Evolutionary conservation across 441 rosid species (phyloP), one percentile per base, ranked within the genome.

Genomic region (Erysimum pusillum): DNA sequence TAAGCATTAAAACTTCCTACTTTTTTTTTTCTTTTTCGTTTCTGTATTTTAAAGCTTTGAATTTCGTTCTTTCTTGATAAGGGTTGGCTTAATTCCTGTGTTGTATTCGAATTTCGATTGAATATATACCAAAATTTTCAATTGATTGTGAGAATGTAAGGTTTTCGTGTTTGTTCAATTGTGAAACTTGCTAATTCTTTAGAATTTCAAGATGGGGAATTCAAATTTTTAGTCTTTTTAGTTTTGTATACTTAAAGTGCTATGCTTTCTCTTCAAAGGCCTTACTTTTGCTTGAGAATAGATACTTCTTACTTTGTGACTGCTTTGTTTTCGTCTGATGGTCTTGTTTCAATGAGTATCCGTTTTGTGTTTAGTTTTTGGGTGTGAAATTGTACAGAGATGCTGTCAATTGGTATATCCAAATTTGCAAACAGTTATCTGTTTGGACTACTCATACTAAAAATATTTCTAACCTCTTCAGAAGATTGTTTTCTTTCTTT

Each of bases 291-390:
- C 32, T 25, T 18, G 48, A 54, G 18, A n/a, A 41, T 73, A 31
- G 56, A 73, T 32, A 53, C 56, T 65, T 73, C 13, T 71, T 52
- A 20, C 48, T 62, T 31, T 41, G 39, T 44, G 20, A 28, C 34
- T 72, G 18, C 4, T 59, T 9, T 48, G 9, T 13, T 60, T 35
- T 11, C 62, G 12, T 57, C 44, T 13, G 46, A 48, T 56, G 36
- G 4, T 13, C 2, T 20, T 60, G 6, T 36, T 20, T 56, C 12
- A 36, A 11, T 36, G 57, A 44, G 58, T 44, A 44, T 53, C 56
- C 14, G 17, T 20, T 64, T 65, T 34, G 59, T n/a, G 45, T 52
- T 54, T 41, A 38, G 54, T 9, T 52, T 20, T 11, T 41, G 52
- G 76, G 8, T 32, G 48, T 70, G 32, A 35, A 10, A 31, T 68